Conservation (phyloP, 1,284 basidiomycete species). For the Athelia sp. region DNA sequence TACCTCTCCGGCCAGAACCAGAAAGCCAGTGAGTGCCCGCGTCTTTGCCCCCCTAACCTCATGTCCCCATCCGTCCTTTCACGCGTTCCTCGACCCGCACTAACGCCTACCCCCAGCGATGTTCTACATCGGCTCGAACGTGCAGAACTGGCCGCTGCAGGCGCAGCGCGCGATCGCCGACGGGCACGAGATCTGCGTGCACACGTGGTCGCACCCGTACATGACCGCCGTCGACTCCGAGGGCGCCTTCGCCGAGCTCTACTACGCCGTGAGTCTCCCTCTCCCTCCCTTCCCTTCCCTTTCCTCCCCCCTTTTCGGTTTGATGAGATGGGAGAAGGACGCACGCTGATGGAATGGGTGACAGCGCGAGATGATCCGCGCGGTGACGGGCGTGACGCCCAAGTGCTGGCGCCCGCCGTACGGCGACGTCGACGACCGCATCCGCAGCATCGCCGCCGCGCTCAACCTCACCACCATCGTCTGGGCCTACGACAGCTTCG, state of each 20-base stretch:
- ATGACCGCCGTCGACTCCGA: too few species aligned
- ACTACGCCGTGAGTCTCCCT: too few species aligned
- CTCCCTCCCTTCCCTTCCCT: too few species aligned
- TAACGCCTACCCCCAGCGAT: too few species aligned
- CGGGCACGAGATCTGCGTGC: conserved; percentile 61
- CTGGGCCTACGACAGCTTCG: conserved; percentile 39
- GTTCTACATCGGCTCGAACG: conserved; percentile 80
- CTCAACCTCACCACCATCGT: conserved; percentile 31
- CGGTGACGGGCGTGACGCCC: conserved; percentile 37
- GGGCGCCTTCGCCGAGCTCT: too few species aligned
- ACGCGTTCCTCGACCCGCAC: too few species aligned
- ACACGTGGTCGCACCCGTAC: too few species aligned
- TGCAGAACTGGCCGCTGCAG: conserved; percentile 67
- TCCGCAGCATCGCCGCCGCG: conserved; percentile 40
- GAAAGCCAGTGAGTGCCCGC: conserved; percentile 54
- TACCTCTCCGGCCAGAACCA: conserved; percentile 58
- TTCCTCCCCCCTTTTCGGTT: too few species aligned
- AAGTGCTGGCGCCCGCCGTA: conserved; percentile 29
- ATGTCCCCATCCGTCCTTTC: too few species aligned
- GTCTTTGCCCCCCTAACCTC: background rate
- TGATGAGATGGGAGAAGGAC: too few species aligned
- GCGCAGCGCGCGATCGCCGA: conserved; percentile 61
- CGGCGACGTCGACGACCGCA: conserved; percentile 33
- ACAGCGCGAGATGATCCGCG: conserved; percentile 15
- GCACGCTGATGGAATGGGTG: too few species aligned